Percentiles rank a stretch among this genome's conserved stretches.
phyloP scores from a whole-genome alignment of 495 filamentous ascomycete species.

The Talaromyces liani region DNA sequence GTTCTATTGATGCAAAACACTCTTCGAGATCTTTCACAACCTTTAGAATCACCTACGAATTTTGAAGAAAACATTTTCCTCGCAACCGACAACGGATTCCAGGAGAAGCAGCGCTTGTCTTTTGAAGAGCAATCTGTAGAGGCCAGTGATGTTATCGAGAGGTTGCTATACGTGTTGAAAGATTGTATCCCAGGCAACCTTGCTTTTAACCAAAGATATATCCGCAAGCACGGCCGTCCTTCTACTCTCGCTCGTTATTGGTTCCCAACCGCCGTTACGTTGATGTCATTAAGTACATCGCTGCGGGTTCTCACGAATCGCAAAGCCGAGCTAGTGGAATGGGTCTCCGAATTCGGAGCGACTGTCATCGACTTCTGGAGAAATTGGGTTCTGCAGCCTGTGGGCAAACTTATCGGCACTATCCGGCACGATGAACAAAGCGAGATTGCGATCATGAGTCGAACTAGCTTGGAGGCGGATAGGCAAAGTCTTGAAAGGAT shows the following conservation, averaged over 20 bases:
- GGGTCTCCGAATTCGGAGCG: slow-evolving; percentile 65
- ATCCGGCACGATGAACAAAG: slow-evolving; percentile 86
- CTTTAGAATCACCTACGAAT: slow-evolving; percentile 50
- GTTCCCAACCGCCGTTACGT: slow-evolving; percentile 55
- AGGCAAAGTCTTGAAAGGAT: slow-evolving; percentile 89
- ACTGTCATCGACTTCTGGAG: slow-evolving; percentile 85
- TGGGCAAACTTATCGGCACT: slow-evolving; percentile 74
- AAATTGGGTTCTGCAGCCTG: slow-evolving; percentile 90
- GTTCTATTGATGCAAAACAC: slow-evolving; percentile 77
- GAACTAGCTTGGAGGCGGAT: slow-evolving; percentile 79
- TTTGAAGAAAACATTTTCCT: slow-evolving; percentile 69
- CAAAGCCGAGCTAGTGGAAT: slow-evolving; percentile 63
- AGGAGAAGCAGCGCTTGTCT: slow-evolving; percentile 13
- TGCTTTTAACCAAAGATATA: slow-evolving; percentile 35
- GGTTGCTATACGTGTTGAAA: slow-evolving; percentile 58
- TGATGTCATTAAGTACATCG: slow-evolving; percentile 74
- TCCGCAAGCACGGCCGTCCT: slow-evolving; percentile 63
- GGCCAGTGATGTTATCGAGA: slow-evolving; percentile 54
- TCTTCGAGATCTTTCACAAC: slow-evolving; percentile 47
- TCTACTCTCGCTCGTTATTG: slow-evolving; percentile 76
- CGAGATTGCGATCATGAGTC: slow-evolving; percentile 93
- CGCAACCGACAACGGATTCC: slow-evolving; percentile 37
- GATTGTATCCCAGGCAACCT: slow-evolving; percentile 53
- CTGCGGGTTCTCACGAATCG: slow-evolving; percentile 65
- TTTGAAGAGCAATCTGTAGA: slow-evolving; percentile 17